phyloP scores from a whole-genome alignment of 83 land plant genomes.

The Picea abies region DNA sequence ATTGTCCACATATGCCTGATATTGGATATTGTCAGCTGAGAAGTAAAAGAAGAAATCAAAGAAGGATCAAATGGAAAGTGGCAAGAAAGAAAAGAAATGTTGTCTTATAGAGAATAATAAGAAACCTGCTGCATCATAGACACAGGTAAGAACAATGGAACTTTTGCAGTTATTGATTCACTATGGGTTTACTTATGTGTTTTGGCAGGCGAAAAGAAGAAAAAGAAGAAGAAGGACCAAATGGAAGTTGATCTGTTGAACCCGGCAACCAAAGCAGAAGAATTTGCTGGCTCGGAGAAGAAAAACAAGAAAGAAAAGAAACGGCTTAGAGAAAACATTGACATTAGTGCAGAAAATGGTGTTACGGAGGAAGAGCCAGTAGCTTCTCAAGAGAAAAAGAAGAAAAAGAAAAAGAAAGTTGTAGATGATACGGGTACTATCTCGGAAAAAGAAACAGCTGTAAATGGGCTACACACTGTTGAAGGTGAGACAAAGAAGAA shows the following conservation, averaged over 20 bases:
- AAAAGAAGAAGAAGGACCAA: slow-evolving; percentile 4
- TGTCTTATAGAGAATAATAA: background rate
- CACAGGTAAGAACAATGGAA: background rate
- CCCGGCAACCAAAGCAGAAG: background rate
- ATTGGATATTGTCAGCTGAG: slow-evolving; percentile 16
- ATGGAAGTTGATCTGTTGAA: background rate
- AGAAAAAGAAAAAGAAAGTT: slow-evolving; percentile 55
- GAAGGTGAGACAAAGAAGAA: slow-evolving; percentile 11
- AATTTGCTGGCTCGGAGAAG: slow-evolving; percentile 37
- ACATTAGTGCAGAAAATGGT: slow-evolving; percentile 17
- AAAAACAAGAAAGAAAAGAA: slow-evolving; percentile 37
- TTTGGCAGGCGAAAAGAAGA: slow-evolving; percentile 12
- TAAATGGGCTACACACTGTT: background rate
- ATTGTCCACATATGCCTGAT: too few species aligned
- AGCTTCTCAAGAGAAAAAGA: slow-evolving; percentile 39
- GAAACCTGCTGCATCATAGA: background rate
- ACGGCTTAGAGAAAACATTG: background rate
- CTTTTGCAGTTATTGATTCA: background rate
- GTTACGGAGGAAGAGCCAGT: slow-evolving; percentile 21
- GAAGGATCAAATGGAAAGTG: background rate
- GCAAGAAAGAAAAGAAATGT: background rate
- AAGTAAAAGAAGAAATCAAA: slow-evolving; percentile 44
- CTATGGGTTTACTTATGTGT: background rate
- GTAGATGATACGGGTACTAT: slow-evolving; percentile 25
- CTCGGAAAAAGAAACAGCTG: background rate